Percentiles rank a stretch among this genome's conserved stretches.
Evolutionary conservation across 768 basidiomycete species (phyloP).

Genomic region (Xerocomus potaroensis): DNA sequence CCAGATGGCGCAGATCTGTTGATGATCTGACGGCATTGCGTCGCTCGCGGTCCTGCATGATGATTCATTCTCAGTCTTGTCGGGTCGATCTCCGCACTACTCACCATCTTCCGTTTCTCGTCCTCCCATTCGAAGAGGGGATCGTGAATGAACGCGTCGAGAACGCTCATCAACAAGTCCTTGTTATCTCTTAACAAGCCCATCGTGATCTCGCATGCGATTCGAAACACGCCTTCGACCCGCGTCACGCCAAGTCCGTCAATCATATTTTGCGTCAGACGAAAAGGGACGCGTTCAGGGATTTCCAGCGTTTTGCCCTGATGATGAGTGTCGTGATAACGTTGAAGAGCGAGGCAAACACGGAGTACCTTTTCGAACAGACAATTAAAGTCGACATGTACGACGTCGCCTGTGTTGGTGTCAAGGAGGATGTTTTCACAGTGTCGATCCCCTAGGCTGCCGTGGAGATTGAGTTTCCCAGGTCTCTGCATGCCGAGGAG

Average conservation of each 20-base stretch:
- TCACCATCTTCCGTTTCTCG: constrained; percentile 62
- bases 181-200: constrained; percentile 83
- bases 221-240: constrained; percentile 91
- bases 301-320: constrained; percentile 84
- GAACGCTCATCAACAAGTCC: constrained; percentile 89
- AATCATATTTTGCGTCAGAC: constrained; percentile 88
- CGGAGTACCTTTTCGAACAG: constrained; percentile 83
- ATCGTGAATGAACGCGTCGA: constrained; percentile 96
- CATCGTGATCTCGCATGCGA: constrained; percentile 87
- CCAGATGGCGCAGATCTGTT: constrained; percentile 60
- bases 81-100: constrained; percentile 3
- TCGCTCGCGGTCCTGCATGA: constrained; percentile 41
- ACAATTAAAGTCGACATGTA: constrained; percentile 98
- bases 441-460: constrained; percentile 95
- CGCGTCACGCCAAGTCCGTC: constrained; percentile 92
- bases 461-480: too few relatives aligned
- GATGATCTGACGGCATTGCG: constrained; percentile 45
- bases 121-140: constrained; percentile 96
- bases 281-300: constrained; percentile 90
- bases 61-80: neutral
- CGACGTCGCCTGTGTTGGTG: constrained; percentile 78
- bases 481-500: neutral
- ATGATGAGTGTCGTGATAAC: neutral
- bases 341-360: neutral
- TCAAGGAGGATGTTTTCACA: constrained; percentile 96